Base-by-base conservation (phyloP, 2,329 filamentous ascomycete genomes). In the Fusarium sarcochroum region DNA sequence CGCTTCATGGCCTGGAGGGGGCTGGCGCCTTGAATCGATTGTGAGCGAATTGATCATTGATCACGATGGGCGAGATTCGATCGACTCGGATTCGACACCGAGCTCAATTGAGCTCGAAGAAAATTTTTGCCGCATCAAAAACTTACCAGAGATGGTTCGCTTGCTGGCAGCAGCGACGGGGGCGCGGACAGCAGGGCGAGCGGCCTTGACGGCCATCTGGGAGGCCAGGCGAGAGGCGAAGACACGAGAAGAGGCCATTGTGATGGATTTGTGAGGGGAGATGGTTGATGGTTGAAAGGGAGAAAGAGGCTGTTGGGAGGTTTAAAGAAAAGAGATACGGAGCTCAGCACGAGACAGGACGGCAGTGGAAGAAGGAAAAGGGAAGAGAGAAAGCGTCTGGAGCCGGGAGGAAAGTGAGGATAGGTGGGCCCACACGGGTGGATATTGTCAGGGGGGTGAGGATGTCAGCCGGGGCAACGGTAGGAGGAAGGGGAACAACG, bases 241-340 rank as follows among this genome's bases (percentile, higher is more conserved):
- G 82, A 93, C 87, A 85, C 91, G 91, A 82, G 89, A 85, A 83
- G 91, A 89, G 83, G 91, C 90, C 91, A 94, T 94, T 93, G 87
- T 88, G 87, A 89, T 84, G 85, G 85, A 82, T 84, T 72, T 78
- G 74, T 75, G 75, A 76, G 74, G 74, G 73, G 73, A 75, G 78
- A 75, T 76, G 72, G 74, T 73, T 75, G 72, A 72, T 69, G 67
- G 53, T 59, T 70, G 69, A 68, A 69, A 59, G 58, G 66, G 65
- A 66, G 63, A 59, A 69, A 74, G 73, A 73, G 71, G 73, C 74
- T 76, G 75, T 74, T 71, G 73, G 63, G 73, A 74, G 71, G 73
- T 73, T 74, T 75, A 72, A 74, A 75, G 74, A 75, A 76, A 75
- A 77, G 69, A 71, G 75, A 76, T 74, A 74, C 75, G 74, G 74